Percentiles rank a stretch among this genome's conserved stretches.
Evolutionary conservation across 148 eudicot genomes (phyloP).

Genomic region (Linanthus parryae): DNA sequence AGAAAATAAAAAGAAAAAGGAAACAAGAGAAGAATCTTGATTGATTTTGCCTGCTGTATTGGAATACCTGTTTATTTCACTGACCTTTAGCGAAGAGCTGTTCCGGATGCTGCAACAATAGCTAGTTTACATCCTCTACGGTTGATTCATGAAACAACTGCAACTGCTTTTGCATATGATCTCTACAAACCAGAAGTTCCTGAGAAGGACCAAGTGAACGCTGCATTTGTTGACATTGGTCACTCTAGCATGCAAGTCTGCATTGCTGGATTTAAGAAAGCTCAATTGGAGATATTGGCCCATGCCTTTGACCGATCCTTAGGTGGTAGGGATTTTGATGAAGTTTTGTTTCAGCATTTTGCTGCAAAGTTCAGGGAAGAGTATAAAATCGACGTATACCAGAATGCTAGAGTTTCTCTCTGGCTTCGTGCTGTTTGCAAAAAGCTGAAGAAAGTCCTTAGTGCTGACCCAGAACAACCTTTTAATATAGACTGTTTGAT

Average conservation of each 20-base stretch:
- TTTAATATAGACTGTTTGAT: constrained; percentile 79
- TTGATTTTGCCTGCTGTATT: constrained; percentile 83
- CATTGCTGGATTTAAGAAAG: constrained; percentile 72
- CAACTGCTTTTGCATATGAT: too few species aligned
- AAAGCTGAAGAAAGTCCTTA: too few species aligned
- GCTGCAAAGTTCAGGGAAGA: constrained; percentile 71
- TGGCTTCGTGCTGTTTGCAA: constrained; percentile 73
- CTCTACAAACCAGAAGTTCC: constrained; percentile 79
- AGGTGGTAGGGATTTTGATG: too few species aligned
- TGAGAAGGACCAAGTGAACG: constrained; percentile 58
- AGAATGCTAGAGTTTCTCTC: constrained; percentile 74
- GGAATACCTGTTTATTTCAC: constrained; percentile 78
- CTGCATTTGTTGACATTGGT: constrained; percentile 71
- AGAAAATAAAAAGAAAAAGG: too few species aligned
- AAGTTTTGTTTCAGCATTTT: constrained; percentile 67
- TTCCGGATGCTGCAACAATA: constrained; percentile 62
- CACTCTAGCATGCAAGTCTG: constrained; percentile 67
- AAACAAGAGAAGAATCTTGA: too few species aligned
- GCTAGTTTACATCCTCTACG: constrained; percentile 64
- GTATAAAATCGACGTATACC: constrained; percentile 63
- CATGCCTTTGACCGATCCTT: constrained; percentile 69
- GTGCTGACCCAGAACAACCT: constrained; percentile 78
- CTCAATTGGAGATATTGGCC: constrained; percentile 60
- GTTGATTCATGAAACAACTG: constrained; percentile 66
- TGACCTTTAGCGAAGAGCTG: constrained; percentile 76